Evolutionary conservation across 768 basidiomycete species (phyloP), one percentile per base, ranked within the genome.

Genomic region (Sarcodon sp.): DNA sequence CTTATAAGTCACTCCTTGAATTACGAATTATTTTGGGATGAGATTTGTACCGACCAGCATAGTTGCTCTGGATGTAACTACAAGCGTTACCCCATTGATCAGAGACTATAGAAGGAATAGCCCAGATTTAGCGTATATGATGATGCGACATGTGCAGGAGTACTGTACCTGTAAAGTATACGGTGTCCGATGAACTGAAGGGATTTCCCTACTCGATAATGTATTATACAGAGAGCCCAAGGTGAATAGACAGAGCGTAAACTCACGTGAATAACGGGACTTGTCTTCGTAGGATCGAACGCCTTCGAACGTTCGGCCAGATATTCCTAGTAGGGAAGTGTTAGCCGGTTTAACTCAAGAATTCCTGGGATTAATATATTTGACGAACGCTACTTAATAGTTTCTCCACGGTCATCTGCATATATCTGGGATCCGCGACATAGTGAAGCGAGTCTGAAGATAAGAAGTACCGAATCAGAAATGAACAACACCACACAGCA

Each of bases 61-160:
- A 91, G 59, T 88, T 91, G 58, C 87, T 88, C 60, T 90, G 87
- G 55, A 91, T 90, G 55, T 75, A 85, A 61, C 88, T 91, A 62
- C 87, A 89, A 8, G 84, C 87, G 62, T 89, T 91, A 2, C 88
- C 88, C 84, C 83, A 87, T 58, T 84, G 80, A 59, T 91, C 88
- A 7, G 79, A 72, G 3, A 87, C 87, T 85, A 49, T 4, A 34
- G n/a, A 48, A n/a, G 32, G 33, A 37, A 50, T 27, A 27, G 21
- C 21, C 4, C 15, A 47, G 15, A 45, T 15, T 15, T 21, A 33
- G 37, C 21, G 11, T 44, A 32, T 33, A 27, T 39, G 13, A 51
- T 16, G 6, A n/a, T 16, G n/a, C 11, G 32, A 31, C 15, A 7
- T 21, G 32, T 21, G 49, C 39, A 32, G 31, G 32, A 44, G 16